Evolutionary conservation across 2,329 filamentous ascomycete species (phyloP).

Genomic region (Cryphonectria parasitica): DNA sequence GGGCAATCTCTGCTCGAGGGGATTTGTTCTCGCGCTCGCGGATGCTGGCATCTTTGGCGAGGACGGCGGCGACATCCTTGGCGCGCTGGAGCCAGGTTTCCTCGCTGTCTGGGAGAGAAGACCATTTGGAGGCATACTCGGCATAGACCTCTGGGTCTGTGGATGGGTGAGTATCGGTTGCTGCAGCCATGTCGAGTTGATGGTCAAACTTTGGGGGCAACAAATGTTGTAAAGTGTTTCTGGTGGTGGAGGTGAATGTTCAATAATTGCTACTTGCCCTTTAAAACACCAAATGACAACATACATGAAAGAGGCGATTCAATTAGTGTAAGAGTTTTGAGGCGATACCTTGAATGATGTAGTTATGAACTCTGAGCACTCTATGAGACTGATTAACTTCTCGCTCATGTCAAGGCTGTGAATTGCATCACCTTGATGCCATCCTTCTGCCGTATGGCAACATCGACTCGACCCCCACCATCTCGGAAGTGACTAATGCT

Average conservation of each 20-base stretch:
- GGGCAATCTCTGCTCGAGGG: constrained; percentile 44
- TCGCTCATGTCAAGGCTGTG: too few species aligned
- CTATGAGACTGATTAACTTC: background rate
- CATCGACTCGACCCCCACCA: constrained; percentile 4
- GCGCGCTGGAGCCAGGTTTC: constrained; percentile 45
- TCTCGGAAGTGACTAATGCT: background rate
- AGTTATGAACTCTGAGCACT: background rate
- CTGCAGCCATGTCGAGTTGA: constrained; percentile 14
- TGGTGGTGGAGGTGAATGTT: background rate
- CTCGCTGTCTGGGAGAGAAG: constrained; percentile 37
- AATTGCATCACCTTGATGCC: constrained; percentile 2
- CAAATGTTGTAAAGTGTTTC: background rate
- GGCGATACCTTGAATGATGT: background rate
- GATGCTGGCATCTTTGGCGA: constrained; percentile 39
- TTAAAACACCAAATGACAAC: too few species aligned
- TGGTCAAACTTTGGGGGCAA: background rate
- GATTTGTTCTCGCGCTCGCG: constrained; percentile 46
- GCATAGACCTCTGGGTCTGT: constrained; percentile 45
- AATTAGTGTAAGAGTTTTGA: background rate
- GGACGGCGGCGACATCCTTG: constrained; percentile 42
- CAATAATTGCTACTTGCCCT: background rate
- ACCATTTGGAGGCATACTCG: constrained; percentile 43
- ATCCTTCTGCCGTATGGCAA: constrained; percentile 4
- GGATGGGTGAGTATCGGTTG: constrained; percentile 1
- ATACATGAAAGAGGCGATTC: background rate